These are phyloP conservation scores for Hagleromyces aurorensis DNA, from an alignment of 805 yeast species.

Conservation along the genomic window DNA sequence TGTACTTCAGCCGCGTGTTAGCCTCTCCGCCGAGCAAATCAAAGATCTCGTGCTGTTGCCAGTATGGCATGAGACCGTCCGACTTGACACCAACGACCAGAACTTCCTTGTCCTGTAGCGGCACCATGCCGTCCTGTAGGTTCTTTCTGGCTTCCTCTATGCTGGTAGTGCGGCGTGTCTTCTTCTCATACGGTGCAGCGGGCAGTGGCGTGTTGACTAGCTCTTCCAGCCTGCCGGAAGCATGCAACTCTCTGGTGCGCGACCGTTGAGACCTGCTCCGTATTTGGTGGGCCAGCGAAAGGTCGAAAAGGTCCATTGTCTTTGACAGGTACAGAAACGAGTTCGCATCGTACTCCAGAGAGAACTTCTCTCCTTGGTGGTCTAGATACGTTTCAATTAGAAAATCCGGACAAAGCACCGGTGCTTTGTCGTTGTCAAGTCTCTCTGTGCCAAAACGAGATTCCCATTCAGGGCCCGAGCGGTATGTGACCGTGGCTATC, in stretches of 20 bases:
- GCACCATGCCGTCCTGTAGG: constrained; percentile 54
- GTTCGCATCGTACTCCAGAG: constrained; percentile 84
- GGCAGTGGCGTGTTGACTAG: constrained; percentile 17
- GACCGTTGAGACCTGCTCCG: constrained; percentile 38
- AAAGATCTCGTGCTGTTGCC: constrained; percentile 86
- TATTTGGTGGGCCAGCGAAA: constrained; percentile 44
- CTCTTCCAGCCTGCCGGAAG: constrained; percentile 11
- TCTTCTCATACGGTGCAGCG: constrained; percentile 26
- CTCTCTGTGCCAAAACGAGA: constrained; percentile 82
- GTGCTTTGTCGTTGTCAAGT: constrained; percentile 67
- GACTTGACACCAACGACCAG: constrained; percentile 88
- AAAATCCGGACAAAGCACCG: constrained; percentile 90
- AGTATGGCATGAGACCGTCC: constrained; percentile 83
- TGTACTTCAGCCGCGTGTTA: constrained; percentile 43
- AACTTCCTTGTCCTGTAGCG: constrained; percentile 55
- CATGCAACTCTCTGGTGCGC: constrained; percentile 31
- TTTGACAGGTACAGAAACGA: constrained; percentile 81
- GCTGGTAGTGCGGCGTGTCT: constrained; percentile 44
- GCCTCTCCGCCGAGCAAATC: constrained; percentile 43
- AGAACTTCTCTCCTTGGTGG: constrained; percentile 92
- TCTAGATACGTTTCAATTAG: constrained; percentile 87
- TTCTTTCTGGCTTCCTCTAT: constrained; percentile 54
- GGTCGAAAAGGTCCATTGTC: constrained; percentile 91
- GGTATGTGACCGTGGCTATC: constrained; percentile 86
- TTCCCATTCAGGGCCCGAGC: constrained; percentile 98